Evolutionary conservation across 2,329 filamentous ascomycete genomes (phyloP).

Genomic region (Arthroderma sp.): DNA sequence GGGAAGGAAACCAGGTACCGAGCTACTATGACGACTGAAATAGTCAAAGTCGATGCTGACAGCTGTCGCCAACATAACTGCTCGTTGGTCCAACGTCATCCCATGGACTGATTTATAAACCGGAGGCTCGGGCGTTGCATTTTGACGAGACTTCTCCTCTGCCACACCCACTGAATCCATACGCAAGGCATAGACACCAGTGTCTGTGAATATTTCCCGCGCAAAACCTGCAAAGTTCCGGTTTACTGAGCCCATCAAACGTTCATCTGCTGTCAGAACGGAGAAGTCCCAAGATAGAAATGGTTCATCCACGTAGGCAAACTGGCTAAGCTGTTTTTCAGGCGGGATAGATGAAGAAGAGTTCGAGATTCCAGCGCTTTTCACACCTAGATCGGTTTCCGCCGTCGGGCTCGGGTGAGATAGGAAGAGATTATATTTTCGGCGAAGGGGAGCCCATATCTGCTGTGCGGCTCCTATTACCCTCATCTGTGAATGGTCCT

Average conservation of each 20-base stretch:
- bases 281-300: slow-evolving; percentile 54
- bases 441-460: slow-evolving; percentile 47
- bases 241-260: slow-evolving; percentile 48
- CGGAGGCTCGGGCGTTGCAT: slow-evolving; percentile 11
- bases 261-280: slow-evolving; percentile 37
- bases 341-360: slow-evolving; percentile 32
- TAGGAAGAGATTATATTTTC: slow-evolving; percentile 55
- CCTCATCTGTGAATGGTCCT: slow-evolving; percentile 45
- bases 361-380: slow-evolving; percentile 30
- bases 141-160: slow-evolving; percentile 28
- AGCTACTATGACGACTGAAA: slow-evolving; percentile 47
- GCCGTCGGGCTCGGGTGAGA: slow-evolving; percentile 34
- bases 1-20: slow-evolving; percentile 34
- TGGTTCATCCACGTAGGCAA: slow-evolving; percentile 49
- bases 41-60: slow-evolving; percentile 56
- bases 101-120: slow-evolving; percentile 23
- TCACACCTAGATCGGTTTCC: slow-evolving; percentile 24
- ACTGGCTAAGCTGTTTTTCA: slow-evolving; percentile 42
- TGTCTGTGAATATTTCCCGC: slow-evolving; percentile 53
- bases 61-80: slow-evolving; percentile 53
- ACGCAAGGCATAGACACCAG: slow-evolving; percentile 49
- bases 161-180: slow-evolving; percentile 46
- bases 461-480: slow-evolving; percentile 52
- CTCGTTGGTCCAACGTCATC: slow-evolving; percentile 53
- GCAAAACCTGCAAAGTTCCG: slow-evolving; percentile 51